A percentile compares a stretch with the other conserved stretches of the same genome.
These are phyloP conservation scores for Yarrowia porcina DNA, from an alignment of 805 yeast species.

Conservation along the genomic window DNA sequence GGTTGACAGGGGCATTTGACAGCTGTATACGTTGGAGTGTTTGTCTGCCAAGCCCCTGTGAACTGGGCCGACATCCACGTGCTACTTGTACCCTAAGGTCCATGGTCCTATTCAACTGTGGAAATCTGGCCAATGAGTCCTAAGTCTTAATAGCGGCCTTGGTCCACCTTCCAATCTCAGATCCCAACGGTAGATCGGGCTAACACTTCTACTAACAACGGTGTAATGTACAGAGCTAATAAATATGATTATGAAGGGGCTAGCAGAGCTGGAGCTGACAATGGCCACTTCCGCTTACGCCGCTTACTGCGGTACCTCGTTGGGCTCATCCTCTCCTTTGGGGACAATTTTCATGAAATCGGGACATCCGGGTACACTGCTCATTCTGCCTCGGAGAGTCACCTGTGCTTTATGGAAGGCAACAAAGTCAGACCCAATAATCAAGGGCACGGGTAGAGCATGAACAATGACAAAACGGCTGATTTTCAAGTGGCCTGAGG, in stretches of 20 bases:
- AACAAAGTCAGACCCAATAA: slow-evolving; percentile 11
- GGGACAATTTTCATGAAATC: slow-evolving; percentile 4
- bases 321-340: not conserved
- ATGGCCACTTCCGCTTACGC: no score
- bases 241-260: not conserved
- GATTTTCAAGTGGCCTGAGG: slow-evolving; percentile 5
- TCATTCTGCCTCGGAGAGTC: slow-evolving; percentile 5
- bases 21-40: not conserved
- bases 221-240: not conserved
- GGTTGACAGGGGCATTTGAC: slow-evolving; percentile 1
- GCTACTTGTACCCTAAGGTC: no score
- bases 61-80: not conserved
- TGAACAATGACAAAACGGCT: slow-evolving; percentile 2
- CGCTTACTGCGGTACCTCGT: no score
- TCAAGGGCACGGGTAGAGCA: slow-evolving; percentile 8
- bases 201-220: not conserved
- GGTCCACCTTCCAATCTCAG: no score
- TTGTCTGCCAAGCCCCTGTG: not conserved
- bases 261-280: not conserved
- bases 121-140: no score
- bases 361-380: not conserved
- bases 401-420: slow-evolving; percentile 7
- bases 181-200: no score
- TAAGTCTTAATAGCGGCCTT: no score
- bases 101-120: no score